These are phyloP conservation scores for Metschnikowia proteae DNA, from an alignment of 805 yeast genomes.

Conservation along the genomic window DNA sequence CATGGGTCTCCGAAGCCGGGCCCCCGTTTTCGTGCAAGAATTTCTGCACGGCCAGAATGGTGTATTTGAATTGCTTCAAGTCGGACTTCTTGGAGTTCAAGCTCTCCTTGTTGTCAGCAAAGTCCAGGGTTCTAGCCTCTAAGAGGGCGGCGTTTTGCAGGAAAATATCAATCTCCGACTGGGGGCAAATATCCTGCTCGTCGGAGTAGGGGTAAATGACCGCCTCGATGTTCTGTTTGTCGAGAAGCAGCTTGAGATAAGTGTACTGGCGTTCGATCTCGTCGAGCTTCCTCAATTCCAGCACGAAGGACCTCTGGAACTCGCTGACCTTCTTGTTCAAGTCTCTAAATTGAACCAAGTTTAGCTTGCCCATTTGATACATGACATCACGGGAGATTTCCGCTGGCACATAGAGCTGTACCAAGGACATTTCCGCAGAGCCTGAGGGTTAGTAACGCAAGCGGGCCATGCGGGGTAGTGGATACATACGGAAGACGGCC, in stretches of 20 bases:
- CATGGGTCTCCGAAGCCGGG: conserved; percentile 20
- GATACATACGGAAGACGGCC: conserved; percentile 44
- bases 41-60: conserved; percentile 34
- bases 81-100: conserved; percentile 60
- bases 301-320: conserved; percentile 88
- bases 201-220: conserved; percentile 33
- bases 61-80: conserved; percentile 65
- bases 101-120: conserved; percentile 64
- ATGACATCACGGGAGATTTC: conserved; percentile 86
- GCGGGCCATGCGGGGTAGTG: background rate
- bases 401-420: conserved; percentile 85
- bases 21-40: conserved; percentile 33
- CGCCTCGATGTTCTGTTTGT: conserved; percentile 43
- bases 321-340: conserved; percentile 69
- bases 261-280: conserved; percentile 78
- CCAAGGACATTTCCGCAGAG: conserved; percentile 96
- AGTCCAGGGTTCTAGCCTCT: conserved; percentile 70
- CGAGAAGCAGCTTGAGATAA: conserved; percentile 45
- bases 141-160: conserved; percentile 57
- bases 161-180: conserved; percentile 70
- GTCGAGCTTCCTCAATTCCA: conserved; percentile 79
- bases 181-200: conserved; percentile 28
- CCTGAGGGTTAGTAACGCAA: conserved; percentile 34
- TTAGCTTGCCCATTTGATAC: conserved; percentile 82
- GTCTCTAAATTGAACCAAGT: conserved; percentile 85